Evolutionary conservation across 192 early-diverging fungal genomes (phyloP), one percentile per base, ranked within the genome.

Genomic region (Rhizophlyctis rosea): DNA sequence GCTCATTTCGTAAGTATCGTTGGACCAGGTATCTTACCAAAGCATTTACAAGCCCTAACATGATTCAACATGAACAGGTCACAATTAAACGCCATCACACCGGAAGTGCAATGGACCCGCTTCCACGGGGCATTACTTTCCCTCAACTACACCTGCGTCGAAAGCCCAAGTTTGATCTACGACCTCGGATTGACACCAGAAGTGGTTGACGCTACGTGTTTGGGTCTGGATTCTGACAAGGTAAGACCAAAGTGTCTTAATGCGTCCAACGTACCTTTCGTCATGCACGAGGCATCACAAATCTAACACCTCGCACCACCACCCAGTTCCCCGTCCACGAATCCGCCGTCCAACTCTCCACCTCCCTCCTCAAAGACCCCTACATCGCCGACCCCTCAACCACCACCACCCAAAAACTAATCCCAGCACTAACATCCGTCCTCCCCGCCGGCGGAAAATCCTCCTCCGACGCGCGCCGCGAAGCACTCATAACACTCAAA

Each of bases 81-180:
- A 4, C 69, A 81, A 23, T 44, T 81, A 28, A 35, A 74, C 25
- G 48, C 21, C 3, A 49, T 55, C 34, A 54, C 34, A 18, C 29
- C 54, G 21, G 64, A 71, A 9, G 51, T 47, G 21, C 32, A 47
- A 3, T 68, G 65, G 66, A 34, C 27, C 50, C 57, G 72, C 25
- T 47, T 69, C 4, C 64, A 68, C 36, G 81, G 78, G 24, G 67
- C 76, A 24, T 59, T 83, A 30, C 48, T 77, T 13, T 67, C 81
- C 1, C 69, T 87, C 4, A 73, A 81, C 52, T 72, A 71, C 33
- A 71, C 82, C 9, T 57, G 80, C 4, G 73, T 36, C 1, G 75
- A 80, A 30, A 71, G 79, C 3, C 79, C 85, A 31, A 50, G 49
- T 50, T 47, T 75, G 24, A 69, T 85, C 27, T 56, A 65, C 7